phyloP scores from a whole-genome alignment of 1,284 basidiomycete genomes.

The Boletus semigastroideus region DNA sequence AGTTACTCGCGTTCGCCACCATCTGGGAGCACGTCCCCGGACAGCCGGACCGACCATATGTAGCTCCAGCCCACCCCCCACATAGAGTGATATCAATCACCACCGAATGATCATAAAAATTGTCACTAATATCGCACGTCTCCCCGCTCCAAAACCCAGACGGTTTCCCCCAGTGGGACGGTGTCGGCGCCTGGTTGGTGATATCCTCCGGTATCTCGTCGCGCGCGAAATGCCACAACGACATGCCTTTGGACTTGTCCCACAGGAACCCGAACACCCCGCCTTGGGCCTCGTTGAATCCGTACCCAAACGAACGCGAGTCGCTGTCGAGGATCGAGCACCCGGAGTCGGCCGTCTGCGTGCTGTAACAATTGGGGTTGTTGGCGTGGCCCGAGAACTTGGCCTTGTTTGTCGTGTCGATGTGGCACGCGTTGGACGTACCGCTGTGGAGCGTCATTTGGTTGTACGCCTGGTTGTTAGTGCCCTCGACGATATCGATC shows the following conservation, averaged over 20 bases:
- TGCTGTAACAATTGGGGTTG: slow-evolving; percentile 41
- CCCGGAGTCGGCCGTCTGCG: slow-evolving; percentile 39
- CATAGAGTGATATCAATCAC: slow-evolving; percentile 64
- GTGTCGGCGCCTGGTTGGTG: slow-evolving; percentile 51
- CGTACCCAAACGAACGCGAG: slow-evolving; percentile 58
- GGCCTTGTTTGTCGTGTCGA: neutral
- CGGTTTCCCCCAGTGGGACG: slow-evolving; percentile 65
- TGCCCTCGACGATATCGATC: slow-evolving; percentile 73
- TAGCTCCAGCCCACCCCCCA: slow-evolving; percentile 58
- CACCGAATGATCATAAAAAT: slow-evolving; percentile 68
- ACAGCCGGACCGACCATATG: slow-evolving; percentile 58
- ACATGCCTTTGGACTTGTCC: slow-evolving; percentile 59
- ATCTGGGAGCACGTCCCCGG: slow-evolving; percentile 66
- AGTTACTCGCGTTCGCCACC: slow-evolving; percentile 64
- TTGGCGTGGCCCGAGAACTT: slow-evolving; percentile 34
- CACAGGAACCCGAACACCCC: slow-evolving; percentile 78
- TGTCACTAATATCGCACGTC: slow-evolving; percentile 62
- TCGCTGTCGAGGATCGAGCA: slow-evolving; percentile 47
- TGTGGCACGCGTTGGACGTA: slow-evolving; percentile 13
- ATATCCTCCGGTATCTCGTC: slow-evolving; percentile 69
- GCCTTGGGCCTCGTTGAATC: slow-evolving; percentile 66
- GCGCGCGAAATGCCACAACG: slow-evolving; percentile 76
- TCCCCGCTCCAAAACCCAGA: slow-evolving; percentile 60
- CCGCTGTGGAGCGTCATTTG: slow-evolving; percentile 71
- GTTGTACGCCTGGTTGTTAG: slow-evolving; percentile 56